phyloP scores from a whole-genome alignment of 768 basidiomycete species.

The Tricholoma sp. region DNA sequence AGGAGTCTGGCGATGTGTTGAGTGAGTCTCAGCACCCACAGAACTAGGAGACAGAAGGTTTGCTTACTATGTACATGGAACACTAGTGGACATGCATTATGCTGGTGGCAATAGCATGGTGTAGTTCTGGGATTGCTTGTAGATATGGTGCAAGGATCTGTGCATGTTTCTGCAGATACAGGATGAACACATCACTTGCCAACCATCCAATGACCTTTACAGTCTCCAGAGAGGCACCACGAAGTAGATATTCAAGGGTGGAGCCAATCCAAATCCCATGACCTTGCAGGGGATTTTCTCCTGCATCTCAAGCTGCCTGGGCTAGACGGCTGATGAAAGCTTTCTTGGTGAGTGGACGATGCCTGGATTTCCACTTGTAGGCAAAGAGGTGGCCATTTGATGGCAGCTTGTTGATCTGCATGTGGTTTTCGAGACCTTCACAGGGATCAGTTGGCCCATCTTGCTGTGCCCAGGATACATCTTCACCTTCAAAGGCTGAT shows the following conservation, averaged over 20 bases:
- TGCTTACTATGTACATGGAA: neutral
- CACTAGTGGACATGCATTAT: neutral
- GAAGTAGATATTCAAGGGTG: slow-evolving; percentile 15
- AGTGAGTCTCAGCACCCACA: neutral
- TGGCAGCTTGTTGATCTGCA: too few relatives aligned
- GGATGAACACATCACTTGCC: slow-evolving; percentile 6
- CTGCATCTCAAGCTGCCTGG: slow-evolving; percentile 1
- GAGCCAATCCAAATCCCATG: slow-evolving; percentile 23
- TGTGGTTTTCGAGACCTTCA: too few relatives aligned
- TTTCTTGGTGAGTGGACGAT: slow-evolving; percentile 15
- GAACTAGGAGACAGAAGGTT: too few relatives aligned
- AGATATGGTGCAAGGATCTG: slow-evolving; percentile 11
- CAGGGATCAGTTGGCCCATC: neutral
- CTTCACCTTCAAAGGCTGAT: slow-evolving; percentile 2
- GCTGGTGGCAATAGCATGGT: neutral
- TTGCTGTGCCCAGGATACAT: too few relatives aligned
- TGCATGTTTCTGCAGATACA: slow-evolving; percentile 6
- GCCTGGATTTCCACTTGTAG: too few relatives aligned
- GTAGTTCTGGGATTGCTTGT: slow-evolving; percentile 4
- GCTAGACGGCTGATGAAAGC: slow-evolving; percentile 15
- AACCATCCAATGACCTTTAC: slow-evolving; percentile 10
- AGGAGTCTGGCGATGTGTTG: neutral
- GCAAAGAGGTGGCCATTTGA: too few relatives aligned
- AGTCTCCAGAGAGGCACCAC: slow-evolving; percentile 9
- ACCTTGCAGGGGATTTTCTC: too few relatives aligned